Conservation (phyloP, 768 basidiomycete species). For the Hygrophoropsis aurantiaca region DNA sequence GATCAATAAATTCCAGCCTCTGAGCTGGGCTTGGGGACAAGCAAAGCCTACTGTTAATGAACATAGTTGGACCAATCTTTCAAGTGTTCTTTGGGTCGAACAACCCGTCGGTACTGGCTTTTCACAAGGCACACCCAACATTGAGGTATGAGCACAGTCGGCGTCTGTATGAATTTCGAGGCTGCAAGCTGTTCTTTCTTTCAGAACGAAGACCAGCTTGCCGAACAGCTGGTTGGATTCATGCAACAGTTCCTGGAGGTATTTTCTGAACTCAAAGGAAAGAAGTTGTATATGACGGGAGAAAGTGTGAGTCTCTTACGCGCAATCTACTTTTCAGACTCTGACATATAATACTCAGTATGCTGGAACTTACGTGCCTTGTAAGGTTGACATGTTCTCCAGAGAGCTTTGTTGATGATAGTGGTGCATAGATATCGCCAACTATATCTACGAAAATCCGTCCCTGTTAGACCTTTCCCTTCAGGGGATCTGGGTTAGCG, state of each 20-base stretch:
- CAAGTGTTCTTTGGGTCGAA: slow-evolving; percentile 72
- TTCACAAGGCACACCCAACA: slow-evolving; percentile 67
- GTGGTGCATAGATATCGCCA: slow-evolving; percentile 59
- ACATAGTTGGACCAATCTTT: slow-evolving; percentile 79
- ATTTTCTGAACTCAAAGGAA: slow-evolving; percentile 70
- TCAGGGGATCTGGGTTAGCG: slow-evolving; percentile 71
- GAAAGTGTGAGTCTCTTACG: slow-evolving; percentile 59
- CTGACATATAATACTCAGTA: slow-evolving; percentile 47
- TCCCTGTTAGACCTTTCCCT: slow-evolving; percentile 52
- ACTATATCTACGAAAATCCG: slow-evolving; percentile 67
- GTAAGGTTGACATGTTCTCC: slow-evolving; percentile 30
- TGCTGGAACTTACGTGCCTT: slow-evolving; percentile 67
- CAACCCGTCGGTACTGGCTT: slow-evolving; percentile 82
- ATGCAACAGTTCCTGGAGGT: slow-evolving; percentile 74
- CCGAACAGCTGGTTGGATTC: slow-evolving; percentile 55
- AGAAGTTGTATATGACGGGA: slow-evolving; percentile 68
- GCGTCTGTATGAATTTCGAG: too few species aligned
- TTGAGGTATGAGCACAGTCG: slow-evolving; percentile 27
- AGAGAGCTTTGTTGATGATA: not conserved
- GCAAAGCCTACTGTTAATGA: slow-evolving; percentile 64
- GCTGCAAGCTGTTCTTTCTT: too few species aligned
- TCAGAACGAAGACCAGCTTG: slow-evolving; percentile 56
- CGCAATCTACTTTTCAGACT: slow-evolving; percentile 1
- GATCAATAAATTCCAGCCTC: slow-evolving; percentile 43
- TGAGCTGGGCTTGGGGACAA: slow-evolving; percentile 64